Evolutionary conservation across 139 green algal species (phyloP), one percentile per base, ranked within the genome.

Genomic region (Chlorella vulgaris): DNA sequence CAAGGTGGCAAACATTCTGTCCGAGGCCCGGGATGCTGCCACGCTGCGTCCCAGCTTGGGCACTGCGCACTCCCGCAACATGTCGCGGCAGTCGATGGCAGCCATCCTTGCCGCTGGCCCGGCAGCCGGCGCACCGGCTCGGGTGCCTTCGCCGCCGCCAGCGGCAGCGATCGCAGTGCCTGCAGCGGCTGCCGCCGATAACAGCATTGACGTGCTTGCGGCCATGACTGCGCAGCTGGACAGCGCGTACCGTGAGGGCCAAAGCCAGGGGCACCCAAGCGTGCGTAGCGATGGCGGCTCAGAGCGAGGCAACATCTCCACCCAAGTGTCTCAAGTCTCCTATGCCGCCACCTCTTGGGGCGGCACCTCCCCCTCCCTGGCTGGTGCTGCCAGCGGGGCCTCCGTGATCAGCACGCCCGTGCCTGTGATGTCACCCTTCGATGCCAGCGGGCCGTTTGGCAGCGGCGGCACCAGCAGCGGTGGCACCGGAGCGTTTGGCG

Each of bases 91-190:
- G 22, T 65, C 55, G 15, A 24, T 13, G n/a, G 73, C 78, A n/a
- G n/a, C 74, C 62, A 4, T 65, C 39, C 51, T 63, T 84, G n/a
- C 65, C 53, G 58, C 75, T 29, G 29, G 31, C 28, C 39, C 31
- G 43, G 40, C 60, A 60, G 18, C 53, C 8, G 43, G 28, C 38
- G 43, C 10, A 29, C 35, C 58, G 13, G 58, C 33, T 7, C 35
- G 24, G 38, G 65, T 66, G 50, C 28, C 78, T 0, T 7, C 31
- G 36, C 43, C 43, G 6, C 65, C 35, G 31, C 35, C 80, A 38
- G 62, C 69, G 28, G 58, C 55, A 29, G 38, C 21, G 26, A 38
- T 39, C 28, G 73, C 55, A 1, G 50, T 13, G 43, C 58, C 55
- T 26, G 66, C 51, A 55, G 50, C 42, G 36, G 43, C 28, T 22